Conservation (phyloP, 2,329 filamentous ascomycete genomes). For the Lomentospora prolificans region DNA sequence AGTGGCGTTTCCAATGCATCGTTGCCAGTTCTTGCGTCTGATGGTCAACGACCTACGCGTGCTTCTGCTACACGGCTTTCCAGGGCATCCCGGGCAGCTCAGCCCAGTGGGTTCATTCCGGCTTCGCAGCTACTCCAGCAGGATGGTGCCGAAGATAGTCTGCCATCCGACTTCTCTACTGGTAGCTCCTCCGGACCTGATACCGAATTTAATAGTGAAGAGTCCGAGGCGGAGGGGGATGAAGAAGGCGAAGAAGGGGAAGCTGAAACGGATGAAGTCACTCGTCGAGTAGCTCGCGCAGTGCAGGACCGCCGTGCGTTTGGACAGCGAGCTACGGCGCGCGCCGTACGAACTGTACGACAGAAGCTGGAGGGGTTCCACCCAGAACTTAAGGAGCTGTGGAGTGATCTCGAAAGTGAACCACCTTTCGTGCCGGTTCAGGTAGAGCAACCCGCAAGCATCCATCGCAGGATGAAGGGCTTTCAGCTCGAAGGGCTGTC, state of each 20-base stretch:
- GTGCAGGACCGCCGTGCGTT: slow-evolving; percentile 24
- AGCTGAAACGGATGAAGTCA: background rate
- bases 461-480: slow-evolving; percentile 76
- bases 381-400: slow-evolving; percentile 75
- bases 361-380: slow-evolving; percentile 44
- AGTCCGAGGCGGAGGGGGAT: background rate
- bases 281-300: background rate
- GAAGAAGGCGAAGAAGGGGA: slow-evolving; percentile 5
- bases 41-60: background rate
- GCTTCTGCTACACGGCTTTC: background rate
- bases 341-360: slow-evolving; percentile 12
- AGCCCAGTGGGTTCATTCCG: slow-evolving; percentile 11
- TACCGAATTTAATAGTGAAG: background rate
- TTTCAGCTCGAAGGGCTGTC: slow-evolving; percentile 90
- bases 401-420: slow-evolving; percentile 61
- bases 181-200: background rate
- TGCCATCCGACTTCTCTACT: background rate
- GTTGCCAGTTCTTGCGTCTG: background rate
- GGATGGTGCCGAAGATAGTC: background rate
- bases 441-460: slow-evolving; percentile 49
- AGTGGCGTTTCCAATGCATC: background rate
- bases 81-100: slow-evolving; percentile 13
- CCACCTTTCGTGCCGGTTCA: slow-evolving; percentile 50
- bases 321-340: slow-evolving; percentile 16
- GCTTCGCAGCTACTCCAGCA: slow-evolving; percentile 3